Conservation (phyloP, 805 yeast genomes). For the Cyberlindnera bimundalis region DNA sequence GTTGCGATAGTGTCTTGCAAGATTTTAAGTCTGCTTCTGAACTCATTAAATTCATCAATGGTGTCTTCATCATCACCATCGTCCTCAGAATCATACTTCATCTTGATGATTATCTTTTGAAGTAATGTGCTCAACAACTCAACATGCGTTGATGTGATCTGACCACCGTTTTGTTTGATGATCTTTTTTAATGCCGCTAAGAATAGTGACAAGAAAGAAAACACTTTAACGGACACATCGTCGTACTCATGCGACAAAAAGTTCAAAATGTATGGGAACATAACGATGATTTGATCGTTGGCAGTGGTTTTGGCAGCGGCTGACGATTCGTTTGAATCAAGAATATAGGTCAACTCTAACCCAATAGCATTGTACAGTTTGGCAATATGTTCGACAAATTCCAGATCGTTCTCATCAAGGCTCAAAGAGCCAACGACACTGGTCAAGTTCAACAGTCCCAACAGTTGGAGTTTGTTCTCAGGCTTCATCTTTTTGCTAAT, state of each 20-base stretch:
- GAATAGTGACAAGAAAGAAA: conserved; percentile 75
- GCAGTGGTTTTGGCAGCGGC: conserved; percentile 37
- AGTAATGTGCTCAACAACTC: conserved; percentile 62
- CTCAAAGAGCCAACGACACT: conserved; percentile 41
- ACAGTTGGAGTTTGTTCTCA: conserved; percentile 55
- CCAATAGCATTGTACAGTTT: conserved; percentile 72
- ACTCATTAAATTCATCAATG: conserved; percentile 74
- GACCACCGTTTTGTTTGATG: conserved; percentile 38
- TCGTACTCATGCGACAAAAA: conserved; percentile 82
- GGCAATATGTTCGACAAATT: conserved; percentile 73
- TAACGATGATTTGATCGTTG: conserved; percentile 48
- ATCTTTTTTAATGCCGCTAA: conserved; percentile 64
- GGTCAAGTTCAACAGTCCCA: conserved; percentile 66
- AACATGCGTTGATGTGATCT: conserved; percentile 34
- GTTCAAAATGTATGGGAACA: conserved; percentile 69
- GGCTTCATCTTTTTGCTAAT: conserved; percentile 78
- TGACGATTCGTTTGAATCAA: conserved; percentile 51
- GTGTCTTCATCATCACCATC: conserved; percentile 73
- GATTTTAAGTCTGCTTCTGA: conserved; percentile 66
- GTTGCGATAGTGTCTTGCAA: conserved; percentile 81
- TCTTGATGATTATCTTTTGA: conserved; percentile 67
- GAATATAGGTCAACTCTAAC: conserved; percentile 64
- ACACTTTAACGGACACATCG: conserved; percentile 79
- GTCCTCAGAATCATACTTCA: conserved; percentile 75
- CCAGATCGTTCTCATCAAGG: conserved; percentile 48